These are phyloP conservation scores for Wickerhamomyces bisporus DNA, from an alignment of 805 yeast genomes.

Conservation along the genomic window DNA sequence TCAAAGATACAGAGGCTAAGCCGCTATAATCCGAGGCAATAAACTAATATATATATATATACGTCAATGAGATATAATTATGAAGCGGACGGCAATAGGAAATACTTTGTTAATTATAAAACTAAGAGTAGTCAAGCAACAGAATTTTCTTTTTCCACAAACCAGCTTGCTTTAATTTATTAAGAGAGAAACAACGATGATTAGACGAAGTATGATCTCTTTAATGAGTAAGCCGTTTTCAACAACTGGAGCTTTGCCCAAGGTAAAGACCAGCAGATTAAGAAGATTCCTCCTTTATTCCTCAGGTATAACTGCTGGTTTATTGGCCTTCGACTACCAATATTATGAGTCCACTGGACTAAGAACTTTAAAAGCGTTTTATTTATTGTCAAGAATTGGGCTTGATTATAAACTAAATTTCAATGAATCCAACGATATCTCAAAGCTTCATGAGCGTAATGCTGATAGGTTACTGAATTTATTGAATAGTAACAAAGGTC, in stretches of 20 bases:
- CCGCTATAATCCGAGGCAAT: too few relatives aligned
- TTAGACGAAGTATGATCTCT: not conserved
- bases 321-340: constrained; percentile 31
- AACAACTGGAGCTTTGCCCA: too few relatives aligned
- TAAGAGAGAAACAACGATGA: too few relatives aligned
- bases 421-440: constrained; percentile 39
- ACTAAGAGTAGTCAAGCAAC: too few relatives aligned
- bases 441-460: constrained; percentile 52
- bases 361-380: constrained; percentile 49
- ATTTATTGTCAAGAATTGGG: constrained; percentile 45
- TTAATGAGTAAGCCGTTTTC: not conserved
- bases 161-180: too few relatives aligned
- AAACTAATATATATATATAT: too few relatives aligned
- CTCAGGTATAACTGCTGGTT: constrained; percentile 5
- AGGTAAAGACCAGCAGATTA: not conserved
- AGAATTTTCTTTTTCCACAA: too few relatives aligned
- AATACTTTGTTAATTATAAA: too few relatives aligned
- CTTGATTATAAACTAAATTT: constrained; percentile 55
- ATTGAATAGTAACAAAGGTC: constrained; percentile 45
- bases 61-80: too few relatives aligned
- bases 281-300: constrained; percentile 4
- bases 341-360: constrained; percentile 44
- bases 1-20: too few relatives aligned
- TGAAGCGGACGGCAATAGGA: too few relatives aligned
- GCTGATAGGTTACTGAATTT: constrained; percentile 46